A percentile compares a stretch with the other conserved stretches of the same genome.
Conservation (phyloP, 371 early-diverging fungal species). For the Rhizopus stolonifer region DNA sequence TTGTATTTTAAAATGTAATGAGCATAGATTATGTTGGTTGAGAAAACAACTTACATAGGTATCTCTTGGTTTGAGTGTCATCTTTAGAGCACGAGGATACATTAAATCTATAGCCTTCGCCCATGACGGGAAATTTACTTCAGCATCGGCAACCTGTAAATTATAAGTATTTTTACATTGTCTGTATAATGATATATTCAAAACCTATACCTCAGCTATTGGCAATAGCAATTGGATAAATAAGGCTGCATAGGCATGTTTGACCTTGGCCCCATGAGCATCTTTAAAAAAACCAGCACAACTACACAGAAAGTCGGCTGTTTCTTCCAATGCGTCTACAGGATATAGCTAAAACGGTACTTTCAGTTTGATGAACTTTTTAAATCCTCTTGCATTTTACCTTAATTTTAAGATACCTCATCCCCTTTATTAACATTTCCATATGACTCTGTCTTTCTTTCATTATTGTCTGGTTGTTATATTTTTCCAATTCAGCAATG, state of each 20-base stretch:
- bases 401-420: constrained; percentile 87
- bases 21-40: neutral
- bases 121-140: constrained; percentile 94
- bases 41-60: constrained; percentile 38
- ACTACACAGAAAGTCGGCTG: constrained; percentile 87
- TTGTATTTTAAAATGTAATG: constrained; percentile 13
- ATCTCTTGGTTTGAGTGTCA: constrained; percentile 85
- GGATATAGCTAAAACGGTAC: constrained; percentile 77
- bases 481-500: constrained; percentile 82
- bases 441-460: constrained; percentile 77
- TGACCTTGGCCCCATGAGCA: constrained; percentile 78
- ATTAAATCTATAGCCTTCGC: constrained; percentile 88
- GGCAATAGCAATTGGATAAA: constrained; percentile 91
- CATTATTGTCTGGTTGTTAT: constrained; percentile 52
- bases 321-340: constrained; percentile 88
- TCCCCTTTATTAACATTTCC: constrained; percentile 84
- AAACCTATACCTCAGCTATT: constrained; percentile 68
- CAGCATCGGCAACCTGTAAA: constrained; percentile 80
- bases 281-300: constrained; percentile 86
- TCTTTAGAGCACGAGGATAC: constrained; percentile 86
- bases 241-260: constrained; percentile 88
- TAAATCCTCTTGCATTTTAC: neutral
- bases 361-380: constrained; percentile 26
- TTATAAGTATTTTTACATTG: neutral
- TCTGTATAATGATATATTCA: neutral